Conservation (phyloP, 352 stramenopile genomes). For the Phytophthora pistaciae region DNA sequence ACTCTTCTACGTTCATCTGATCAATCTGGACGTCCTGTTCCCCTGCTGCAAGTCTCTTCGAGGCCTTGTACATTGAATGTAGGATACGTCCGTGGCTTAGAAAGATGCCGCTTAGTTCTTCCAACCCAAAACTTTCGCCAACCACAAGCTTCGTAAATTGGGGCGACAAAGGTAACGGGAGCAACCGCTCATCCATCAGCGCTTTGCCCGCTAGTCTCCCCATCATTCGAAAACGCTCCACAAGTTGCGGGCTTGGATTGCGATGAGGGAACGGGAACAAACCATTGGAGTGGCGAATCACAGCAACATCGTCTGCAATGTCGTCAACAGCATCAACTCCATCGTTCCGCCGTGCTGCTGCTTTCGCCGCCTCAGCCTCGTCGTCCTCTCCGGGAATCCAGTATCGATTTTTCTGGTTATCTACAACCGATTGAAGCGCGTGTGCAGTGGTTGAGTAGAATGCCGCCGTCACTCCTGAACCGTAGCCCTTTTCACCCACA, state of each 20-base stretch:
- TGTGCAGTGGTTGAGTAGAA: conserved; percentile 87
- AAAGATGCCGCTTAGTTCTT: conserved; percentile 72
- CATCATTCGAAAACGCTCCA: conserved; percentile 86
- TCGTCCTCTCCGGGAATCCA: conserved; percentile 73
- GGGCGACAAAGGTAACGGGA: conserved; percentile 74
- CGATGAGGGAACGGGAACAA: conserved; percentile 78
- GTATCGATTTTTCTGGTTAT: conserved; percentile 55
- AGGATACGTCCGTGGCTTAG: conserved; percentile 71
- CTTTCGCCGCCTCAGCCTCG: conserved; percentile 26
- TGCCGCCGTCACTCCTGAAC: conserved; percentile 82
- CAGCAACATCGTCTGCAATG: conserved; percentile 41
- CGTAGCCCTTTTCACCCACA: conserved; percentile 87
- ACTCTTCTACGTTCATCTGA: conserved; percentile 52
- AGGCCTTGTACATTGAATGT: conserved; percentile 59
- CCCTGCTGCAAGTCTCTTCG: conserved; percentile 38
- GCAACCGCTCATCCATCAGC: conserved; percentile 82
- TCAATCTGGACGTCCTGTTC: conserved; percentile 63
- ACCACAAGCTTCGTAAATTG: conserved; percentile 87
- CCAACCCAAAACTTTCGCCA: conserved; percentile 59
- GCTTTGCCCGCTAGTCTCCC: conserved; percentile 83
- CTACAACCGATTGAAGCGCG: conserved; percentile 62
- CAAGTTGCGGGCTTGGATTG: conserved; percentile 37
- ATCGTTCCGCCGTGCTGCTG: conserved; percentile 6
- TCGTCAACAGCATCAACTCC: conserved; percentile 8
- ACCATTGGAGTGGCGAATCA: conserved; percentile 83